Evolutionary conservation across 2,329 filamentous ascomycete genomes (phyloP).

Genomic region (Cercospora citrullina): DNA sequence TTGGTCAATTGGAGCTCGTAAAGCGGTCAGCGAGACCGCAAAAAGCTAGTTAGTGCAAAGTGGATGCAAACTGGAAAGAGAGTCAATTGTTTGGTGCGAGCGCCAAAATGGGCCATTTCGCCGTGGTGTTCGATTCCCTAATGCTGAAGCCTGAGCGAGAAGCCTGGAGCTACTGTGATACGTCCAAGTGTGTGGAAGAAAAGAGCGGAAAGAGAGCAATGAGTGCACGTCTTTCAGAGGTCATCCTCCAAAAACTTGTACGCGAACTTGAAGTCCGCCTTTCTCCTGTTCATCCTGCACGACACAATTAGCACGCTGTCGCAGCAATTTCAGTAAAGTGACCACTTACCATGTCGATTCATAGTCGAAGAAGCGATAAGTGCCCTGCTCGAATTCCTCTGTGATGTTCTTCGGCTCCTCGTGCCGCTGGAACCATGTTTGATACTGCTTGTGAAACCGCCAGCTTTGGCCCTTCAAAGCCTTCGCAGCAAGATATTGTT

Average conservation of each 20-base stretch:
- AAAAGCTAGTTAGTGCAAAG: not conserved
- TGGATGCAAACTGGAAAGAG: not conserved
- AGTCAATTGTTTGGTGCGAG: conserved; percentile 1
- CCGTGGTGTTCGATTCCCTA: conserved; percentile 15
- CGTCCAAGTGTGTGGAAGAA: conserved; percentile 49
- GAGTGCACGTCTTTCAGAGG: conserved; percentile 9
- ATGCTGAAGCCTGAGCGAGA: conserved; percentile 15
- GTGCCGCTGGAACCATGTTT: conserved; percentile 98
- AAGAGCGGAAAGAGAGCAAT: conserved; percentile 4
- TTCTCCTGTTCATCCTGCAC: conserved; percentile 94
- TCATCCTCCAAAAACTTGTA: conserved; percentile 96
- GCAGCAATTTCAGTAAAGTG: conserved; percentile 8
- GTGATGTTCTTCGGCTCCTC: conserved; percentile 99
- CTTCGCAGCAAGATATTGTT: conserved; percentile 93
- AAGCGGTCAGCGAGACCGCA: conserved; percentile 3
- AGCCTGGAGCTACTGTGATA: conserved; percentile 26
- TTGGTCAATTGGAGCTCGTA: conserved; percentile 2
- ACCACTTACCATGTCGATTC: conserved; percentile 89
- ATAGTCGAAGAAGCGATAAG: conserved; percentile 99
- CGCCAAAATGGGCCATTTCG: conserved; percentile 10
- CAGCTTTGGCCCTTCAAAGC: conserved; percentile 98
- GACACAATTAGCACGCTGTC: conserved; percentile 19
- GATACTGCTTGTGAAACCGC: conserved; percentile 99
- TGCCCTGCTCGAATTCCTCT: conserved; percentile 97
- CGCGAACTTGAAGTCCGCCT: conserved; percentile 96